These are phyloP conservation scores for Candida ipomoeae DNA, from an alignment of 805 yeast species.

Conservation along the genomic window DNA sequence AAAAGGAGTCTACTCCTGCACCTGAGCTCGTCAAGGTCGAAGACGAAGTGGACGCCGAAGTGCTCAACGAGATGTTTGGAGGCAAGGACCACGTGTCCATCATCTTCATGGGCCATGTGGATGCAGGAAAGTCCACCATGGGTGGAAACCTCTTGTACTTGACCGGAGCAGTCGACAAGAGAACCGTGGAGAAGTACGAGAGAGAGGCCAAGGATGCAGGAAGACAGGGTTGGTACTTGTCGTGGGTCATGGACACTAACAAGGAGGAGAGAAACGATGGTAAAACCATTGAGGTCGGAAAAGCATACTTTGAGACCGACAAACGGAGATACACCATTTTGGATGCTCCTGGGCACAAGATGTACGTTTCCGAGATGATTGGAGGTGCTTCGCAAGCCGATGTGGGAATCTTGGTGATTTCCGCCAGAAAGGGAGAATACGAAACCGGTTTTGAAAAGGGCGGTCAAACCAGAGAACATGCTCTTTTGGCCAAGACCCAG, in stretches of 20 bases:
- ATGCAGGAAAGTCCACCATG: slow-evolving; percentile 99
- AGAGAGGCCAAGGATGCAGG: slow-evolving; percentile 99
- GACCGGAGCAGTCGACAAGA: slow-evolving; percentile 97
- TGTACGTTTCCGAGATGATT: slow-evolving; percentile 98
- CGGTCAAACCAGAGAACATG: slow-evolving; percentile 98
- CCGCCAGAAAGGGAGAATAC: slow-evolving; percentile 98
- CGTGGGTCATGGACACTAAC: slow-evolving; percentile 99
- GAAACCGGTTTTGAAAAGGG: slow-evolving; percentile 99
- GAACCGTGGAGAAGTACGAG: slow-evolving; percentile 97
- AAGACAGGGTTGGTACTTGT: slow-evolving; percentile 98
- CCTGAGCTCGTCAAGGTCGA: slow-evolving; percentile 56
- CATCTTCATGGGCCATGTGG: slow-evolving; percentile 99
- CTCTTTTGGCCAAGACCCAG: slow-evolving; percentile 94
- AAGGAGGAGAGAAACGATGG: slow-evolving; percentile 99
- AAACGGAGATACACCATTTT: slow-evolving; percentile 95
- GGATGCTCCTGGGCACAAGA: slow-evolving; percentile 99
- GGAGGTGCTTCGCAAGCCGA: slow-evolving; percentile 99
- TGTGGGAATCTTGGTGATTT: slow-evolving; percentile 93
- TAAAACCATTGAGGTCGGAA: slow-evolving; percentile 98
- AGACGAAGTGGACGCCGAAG: slow-evolving; percentile 78
- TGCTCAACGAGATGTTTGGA: slow-evolving; percentile 90
- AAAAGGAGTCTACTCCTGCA: slow-evolving; percentile 20
- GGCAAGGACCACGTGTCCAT: slow-evolving; percentile 96
- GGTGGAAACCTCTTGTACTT: slow-evolving; percentile 93
- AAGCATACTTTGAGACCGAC: slow-evolving; percentile 95